Percentiles rank a stretch among this genome's conserved stretches.
Conservation (phyloP, 78 protist genomes). For the Salpingoeca rosetta region DNA sequence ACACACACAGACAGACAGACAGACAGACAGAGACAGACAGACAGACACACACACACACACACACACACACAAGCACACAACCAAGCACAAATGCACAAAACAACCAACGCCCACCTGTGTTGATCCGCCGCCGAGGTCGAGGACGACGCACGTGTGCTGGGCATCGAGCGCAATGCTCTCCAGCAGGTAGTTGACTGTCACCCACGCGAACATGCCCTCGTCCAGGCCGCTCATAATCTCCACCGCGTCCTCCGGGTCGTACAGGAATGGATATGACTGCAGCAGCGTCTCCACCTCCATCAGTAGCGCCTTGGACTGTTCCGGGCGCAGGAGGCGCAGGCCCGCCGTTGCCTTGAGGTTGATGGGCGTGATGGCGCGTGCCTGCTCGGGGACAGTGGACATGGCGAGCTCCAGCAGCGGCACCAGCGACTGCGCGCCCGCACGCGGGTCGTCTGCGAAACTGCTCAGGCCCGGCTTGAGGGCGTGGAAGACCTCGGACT, state of each 20-base stretch:
- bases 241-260: conserved; percentile 3
- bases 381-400: background rate
- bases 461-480: background rate
- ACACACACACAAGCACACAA: too few relatives aligned
- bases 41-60: conserved; percentile 1
- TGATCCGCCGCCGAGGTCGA: conserved; percentile 52
- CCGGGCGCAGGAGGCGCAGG: conserved; percentile 14
- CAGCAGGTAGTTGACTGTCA: conserved; percentile 33
- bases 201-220: conserved; percentile 41
- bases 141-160: conserved; percentile 21
- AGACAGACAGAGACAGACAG: too few relatives aligned
- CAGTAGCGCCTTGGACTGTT: background rate
- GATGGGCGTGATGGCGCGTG: conserved; percentile 2
- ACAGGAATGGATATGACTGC: background rate
- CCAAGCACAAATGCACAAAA: too few relatives aligned
- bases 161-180: background rate
- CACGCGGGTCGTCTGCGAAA: background rate
- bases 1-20: background rate
- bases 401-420: conserved; percentile 7
- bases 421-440: background rate
- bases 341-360: conserved; percentile 41
- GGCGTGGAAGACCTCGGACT: background rate
- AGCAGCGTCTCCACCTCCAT: background rate
- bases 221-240: conserved; percentile 27
- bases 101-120: conserved; percentile 15